Conservation (phyloP, 1,284 basidiomycete genomes). For the Sutorius eximius region DNA sequence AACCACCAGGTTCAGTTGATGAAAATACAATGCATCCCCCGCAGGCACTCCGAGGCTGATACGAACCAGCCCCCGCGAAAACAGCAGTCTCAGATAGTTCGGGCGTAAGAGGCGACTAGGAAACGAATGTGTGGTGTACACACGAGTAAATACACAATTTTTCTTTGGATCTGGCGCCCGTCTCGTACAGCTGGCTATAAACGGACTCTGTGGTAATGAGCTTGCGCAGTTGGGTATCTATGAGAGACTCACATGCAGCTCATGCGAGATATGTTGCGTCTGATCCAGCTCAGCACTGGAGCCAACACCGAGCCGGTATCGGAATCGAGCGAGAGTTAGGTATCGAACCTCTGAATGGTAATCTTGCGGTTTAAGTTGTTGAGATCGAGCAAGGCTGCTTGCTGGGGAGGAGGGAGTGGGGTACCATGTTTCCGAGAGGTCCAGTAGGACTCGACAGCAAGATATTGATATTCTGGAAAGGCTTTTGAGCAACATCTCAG, state of each 20-base stretch:
- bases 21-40: not conserved
- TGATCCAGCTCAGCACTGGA: not conserved
- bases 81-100: not conserved
- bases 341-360: not conserved
- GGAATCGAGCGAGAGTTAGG: not conserved
- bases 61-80: not conserved
- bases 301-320: not conserved
- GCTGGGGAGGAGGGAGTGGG: not conserved
- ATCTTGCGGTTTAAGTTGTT: not conserved
- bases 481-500: not conserved
- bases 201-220: not conserved
- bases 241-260: constrained; percentile 5
- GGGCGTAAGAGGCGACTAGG: not conserved
- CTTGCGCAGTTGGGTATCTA: not conserved
- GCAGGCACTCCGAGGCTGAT: not conserved
- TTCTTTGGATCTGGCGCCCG: not conserved
- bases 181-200: not conserved
- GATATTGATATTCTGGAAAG: not conserved
- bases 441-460: not conserved
- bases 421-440: not conserved
- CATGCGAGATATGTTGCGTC: not conserved
- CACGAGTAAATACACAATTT: not conserved
- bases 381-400: not conserved
- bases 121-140: not conserved
- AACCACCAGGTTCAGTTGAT: no score